A percentile compares a stretch with the other conserved stretches of the same genome.
Conservation (phyloP, 2,329 filamentous ascomycete species). For the Incumbomyces delicatus region DNA sequence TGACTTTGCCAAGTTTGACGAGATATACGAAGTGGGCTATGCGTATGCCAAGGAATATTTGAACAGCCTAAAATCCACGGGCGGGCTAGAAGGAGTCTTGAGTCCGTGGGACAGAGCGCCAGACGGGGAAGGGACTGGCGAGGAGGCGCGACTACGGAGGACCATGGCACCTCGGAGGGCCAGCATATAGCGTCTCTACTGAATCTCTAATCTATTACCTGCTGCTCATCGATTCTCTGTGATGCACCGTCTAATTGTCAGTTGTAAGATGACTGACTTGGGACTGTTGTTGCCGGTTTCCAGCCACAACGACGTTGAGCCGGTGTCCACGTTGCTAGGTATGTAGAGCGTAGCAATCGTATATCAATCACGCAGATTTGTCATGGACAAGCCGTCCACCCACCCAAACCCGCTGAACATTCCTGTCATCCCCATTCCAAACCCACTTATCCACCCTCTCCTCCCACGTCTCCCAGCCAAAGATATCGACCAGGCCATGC, state of each 20-base stretch:
- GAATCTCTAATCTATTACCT: no score
- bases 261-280: no score
- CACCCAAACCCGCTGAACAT: conserved; percentile 84
- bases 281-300: no score
- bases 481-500: conserved; percentile 62
- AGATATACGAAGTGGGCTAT: conserved; percentile 87
- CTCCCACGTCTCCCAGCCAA: conserved; percentile 83
- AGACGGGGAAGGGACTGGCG: conserved; percentile 66
- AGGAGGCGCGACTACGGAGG: conserved; percentile 64
- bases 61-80: conserved; percentile 64
- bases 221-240: no score
- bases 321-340: no score
- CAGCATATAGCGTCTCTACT: conserved; percentile 49
- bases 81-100: conserved; percentile 51
- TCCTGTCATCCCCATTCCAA: conserved; percentile 85
- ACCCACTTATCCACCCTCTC: conserved; percentile 89
- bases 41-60: conserved; percentile 74
- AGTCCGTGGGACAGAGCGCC: conserved; percentile 42
- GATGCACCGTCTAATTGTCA: no score
- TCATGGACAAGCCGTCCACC: conserved; percentile 69
- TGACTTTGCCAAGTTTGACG: conserved; percentile 95
- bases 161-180: conserved; percentile 72
- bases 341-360: no score
- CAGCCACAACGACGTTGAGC: no score
- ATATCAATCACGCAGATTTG: conserved; percentile 39